A percentile compares a stretch with the other conserved stretches of the same genome.
phyloP scores from a whole-genome alignment of 2,329 filamentous ascomycete genomes.

The Cercospora brassicicola region DNA sequence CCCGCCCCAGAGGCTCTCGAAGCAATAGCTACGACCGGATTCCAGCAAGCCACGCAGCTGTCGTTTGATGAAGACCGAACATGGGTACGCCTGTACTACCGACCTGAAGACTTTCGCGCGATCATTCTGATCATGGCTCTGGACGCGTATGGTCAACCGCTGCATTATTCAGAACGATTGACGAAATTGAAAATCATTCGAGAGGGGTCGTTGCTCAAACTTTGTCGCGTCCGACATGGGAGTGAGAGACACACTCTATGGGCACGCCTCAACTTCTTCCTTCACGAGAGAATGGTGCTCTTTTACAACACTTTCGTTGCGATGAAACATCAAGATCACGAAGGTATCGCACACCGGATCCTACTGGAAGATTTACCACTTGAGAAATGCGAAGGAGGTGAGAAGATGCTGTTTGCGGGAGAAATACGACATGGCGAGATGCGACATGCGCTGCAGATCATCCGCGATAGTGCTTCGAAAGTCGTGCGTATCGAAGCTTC shows the following conservation, averaged over 20 bases:
- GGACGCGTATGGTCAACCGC: slow-evolving; percentile 43
- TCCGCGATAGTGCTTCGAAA: slow-evolving; percentile 52
- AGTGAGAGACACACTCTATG: slow-evolving; percentile 45
- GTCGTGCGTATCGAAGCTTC: slow-evolving; percentile 60
- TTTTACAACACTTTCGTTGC: slow-evolving; percentile 60
- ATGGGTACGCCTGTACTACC: slow-evolving; percentile 45
- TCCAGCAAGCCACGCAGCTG: slow-evolving; percentile 44
- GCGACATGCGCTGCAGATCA: slow-evolving; percentile 57
- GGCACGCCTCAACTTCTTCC: slow-evolving; percentile 56
- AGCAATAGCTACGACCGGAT: slow-evolving; percentile 39
- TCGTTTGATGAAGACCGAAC: slow-evolving; percentile 52
- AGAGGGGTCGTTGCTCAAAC: slow-evolving; percentile 42
- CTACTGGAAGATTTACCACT: slow-evolving; percentile 53
- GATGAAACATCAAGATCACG: slow-evolving; percentile 57
- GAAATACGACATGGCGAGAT: slow-evolving; percentile 55
- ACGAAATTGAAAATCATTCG: slow-evolving; percentile 49
- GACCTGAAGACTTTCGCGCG: slow-evolving; percentile 53
- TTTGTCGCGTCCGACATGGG: slow-evolving; percentile 31
- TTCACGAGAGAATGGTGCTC: slow-evolving; percentile 59
- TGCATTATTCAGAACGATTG: slow-evolving; percentile 53
- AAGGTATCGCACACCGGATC: slow-evolving; percentile 38
- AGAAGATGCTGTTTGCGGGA: slow-evolving; percentile 53
- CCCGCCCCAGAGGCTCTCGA: slow-evolving; percentile 26
- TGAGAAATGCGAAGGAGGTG: slow-evolving; percentile 33
- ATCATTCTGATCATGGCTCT: slow-evolving; percentile 56